Base-by-base conservation (phyloP, 345 rosid genomes). In the Moricandia arvensis region DNA sequence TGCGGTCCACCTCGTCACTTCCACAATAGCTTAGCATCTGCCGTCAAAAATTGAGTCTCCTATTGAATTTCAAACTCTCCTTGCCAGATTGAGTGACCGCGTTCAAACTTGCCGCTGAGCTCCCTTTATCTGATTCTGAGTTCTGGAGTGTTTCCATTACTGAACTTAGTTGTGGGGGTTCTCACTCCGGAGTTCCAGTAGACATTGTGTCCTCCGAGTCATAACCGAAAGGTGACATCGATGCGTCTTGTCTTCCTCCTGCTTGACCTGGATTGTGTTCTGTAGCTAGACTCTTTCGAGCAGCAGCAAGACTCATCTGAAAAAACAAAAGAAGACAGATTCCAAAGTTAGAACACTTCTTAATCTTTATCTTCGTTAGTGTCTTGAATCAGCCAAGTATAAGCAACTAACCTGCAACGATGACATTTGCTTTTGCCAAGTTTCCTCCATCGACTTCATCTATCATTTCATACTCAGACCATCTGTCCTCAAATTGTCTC, bases 381-480 rank as follows among this genome's bases (percentile, higher is more conserved):
- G 21, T 58, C 63, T 2, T 11, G 31, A 34, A 35, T 17, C 31
- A 15, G 33, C 7, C 13, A 58, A 37, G 31, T 21, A 18, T 63
- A 21, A 59, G 21, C 21, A 30, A 30, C 38, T 31, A 72, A 89
- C 99, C 80, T 92, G 99, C 85, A 90, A 80, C 12, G 99, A 86
- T 7, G 85, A 78, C 93, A 96, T 88, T 81, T 96, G 98, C 80
- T 84, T 89, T 80, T 89, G 91, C 98, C 98, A 96, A 78, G 85
- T 85, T 72, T 93, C 98, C 83, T 95, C 99, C 97, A 89, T 90
- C 13, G 90, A 82, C 84, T 93, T 93, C 97, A 95, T 89, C 82
- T 85, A n/a, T 95, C 37, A 79, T 79, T 84, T 95, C 97, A 12
- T 92, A 89, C 4, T 90, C 97, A 1, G 79, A 83, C 96, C 96